phyloP scores from a whole-genome alignment of 805 yeast genomes.

The Debaryomyces tyrocola region DNA sequence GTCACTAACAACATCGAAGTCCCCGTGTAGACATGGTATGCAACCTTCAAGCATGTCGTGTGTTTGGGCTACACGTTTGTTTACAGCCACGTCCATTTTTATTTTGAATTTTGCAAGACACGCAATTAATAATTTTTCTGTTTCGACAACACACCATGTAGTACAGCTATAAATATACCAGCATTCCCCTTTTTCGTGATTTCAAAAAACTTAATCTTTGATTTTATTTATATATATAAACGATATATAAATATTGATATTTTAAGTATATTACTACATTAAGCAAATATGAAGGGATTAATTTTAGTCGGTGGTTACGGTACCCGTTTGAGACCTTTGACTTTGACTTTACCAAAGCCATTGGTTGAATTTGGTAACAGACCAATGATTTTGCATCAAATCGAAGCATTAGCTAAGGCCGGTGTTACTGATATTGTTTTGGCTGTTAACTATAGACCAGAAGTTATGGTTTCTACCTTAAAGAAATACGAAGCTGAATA shows the following conservation, averaged over 20 bases:
- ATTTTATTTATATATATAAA: background rate
- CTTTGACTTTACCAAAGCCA: constrained; percentile 93
- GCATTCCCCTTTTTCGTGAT: background rate
- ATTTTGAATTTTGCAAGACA: background rate
- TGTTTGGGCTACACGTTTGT: background rate
- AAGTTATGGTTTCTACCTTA: constrained; percentile 95
- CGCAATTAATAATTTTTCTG: background rate
- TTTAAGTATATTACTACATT: background rate
- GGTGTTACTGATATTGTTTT: constrained; percentile 98
- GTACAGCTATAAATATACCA: background rate
- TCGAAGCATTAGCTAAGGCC: constrained; percentile 95
- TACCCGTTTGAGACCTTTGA: constrained; percentile 98
- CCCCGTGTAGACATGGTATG: no score
- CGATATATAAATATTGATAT: background rate
- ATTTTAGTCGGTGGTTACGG: constrained; percentile 99
- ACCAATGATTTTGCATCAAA: constrained; percentile 98
- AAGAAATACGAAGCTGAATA: constrained; percentile 92
- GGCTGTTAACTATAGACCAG: constrained; percentile 99
- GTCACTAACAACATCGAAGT: no score
- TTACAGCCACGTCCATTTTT: background rate
- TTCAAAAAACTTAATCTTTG: background rate
- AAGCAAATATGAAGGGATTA: constrained; percentile 81
- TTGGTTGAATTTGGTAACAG: constrained; percentile 97
- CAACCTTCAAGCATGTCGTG: no score
- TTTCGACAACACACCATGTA: background rate